A percentile compares a stretch with the other conserved stretches of the same genome.
These are phyloP conservation scores for Mariannaea sp. DNA, from an alignment of 2,329 filamentous ascomycete genomes.

Conservation along the genomic window DNA sequence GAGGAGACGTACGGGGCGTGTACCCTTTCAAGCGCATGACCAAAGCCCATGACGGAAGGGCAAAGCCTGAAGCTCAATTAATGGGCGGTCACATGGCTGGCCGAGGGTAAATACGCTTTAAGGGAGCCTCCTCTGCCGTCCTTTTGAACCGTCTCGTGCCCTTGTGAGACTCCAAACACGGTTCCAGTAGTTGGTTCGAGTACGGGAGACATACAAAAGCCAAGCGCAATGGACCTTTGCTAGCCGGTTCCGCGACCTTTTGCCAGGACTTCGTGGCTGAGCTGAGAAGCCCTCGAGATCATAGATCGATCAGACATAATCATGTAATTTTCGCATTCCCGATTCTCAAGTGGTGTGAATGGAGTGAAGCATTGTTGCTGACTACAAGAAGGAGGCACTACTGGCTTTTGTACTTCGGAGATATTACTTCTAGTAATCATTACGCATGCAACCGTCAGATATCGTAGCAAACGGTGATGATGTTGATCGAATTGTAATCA, in stretches of 20 bases:
- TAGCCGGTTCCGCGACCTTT: slow-evolving; percentile 11
- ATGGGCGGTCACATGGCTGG: slow-evolving; percentile 9
- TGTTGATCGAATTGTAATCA: too few species aligned
- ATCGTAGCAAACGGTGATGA: too few species aligned
- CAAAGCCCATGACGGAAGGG: slow-evolving; percentile 2
- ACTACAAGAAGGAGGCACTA: background rate
- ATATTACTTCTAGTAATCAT: too few species aligned
- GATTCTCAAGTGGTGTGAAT: background rate
- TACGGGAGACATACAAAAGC: background rate
- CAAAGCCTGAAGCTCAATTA: background rate
- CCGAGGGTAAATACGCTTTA: too few species aligned
- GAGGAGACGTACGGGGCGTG: slow-evolving; percentile 1
- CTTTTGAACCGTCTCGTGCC: slow-evolving; percentile 3
- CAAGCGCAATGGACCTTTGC: too few species aligned
- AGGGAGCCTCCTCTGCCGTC: background rate
- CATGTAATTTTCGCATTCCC: background rate
- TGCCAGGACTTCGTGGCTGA: background rate
- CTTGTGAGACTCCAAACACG: background rate
- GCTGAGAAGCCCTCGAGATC: background rate
- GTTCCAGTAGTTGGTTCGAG: background rate
- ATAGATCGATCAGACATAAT: background rate
- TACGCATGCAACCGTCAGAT: too few species aligned
- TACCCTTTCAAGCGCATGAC: background rate
- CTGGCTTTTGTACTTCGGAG: too few species aligned
- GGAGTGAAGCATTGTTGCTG: background rate